Base-by-base conservation (phyloP, 352 stramenopile genomes). In the Globisporangium emineosum region DNA sequence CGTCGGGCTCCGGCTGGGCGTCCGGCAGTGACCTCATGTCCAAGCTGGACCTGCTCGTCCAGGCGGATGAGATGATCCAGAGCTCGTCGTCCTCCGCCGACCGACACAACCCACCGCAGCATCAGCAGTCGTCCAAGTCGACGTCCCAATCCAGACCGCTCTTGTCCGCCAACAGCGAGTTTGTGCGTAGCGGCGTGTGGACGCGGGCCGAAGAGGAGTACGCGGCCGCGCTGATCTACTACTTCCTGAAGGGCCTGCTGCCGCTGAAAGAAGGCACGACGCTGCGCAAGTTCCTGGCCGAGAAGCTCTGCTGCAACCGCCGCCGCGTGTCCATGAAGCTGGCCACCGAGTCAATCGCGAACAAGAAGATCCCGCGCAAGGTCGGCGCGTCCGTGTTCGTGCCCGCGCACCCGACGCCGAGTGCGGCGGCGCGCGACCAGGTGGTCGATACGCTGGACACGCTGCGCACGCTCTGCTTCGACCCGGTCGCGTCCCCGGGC, bases 261-360 rank as follows among this genome's bases (percentile, higher is more conserved):
- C 68, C 77, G 60, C 61, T 89, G 35, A 67, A 68, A 0, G 76
- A 87, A 49, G 80, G 81, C 57, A 85, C 78, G 57, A 86, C 81
- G 49, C 78, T 91, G 30, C 81, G 80, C 58, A 88, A 85, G 64
- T 91, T 86, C 63, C 54, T 91, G 13, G 83, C 83, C 13, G 80
- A 90, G 37, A 72, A 86, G 61, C 68, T 91, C 21, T 69, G 72
- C 65, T 91, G 83, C 72, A 86, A 86, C 56, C 76, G 77, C 33
- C 75, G 78, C 23, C 77, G 83, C 23, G 76, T 91, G 21, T 87
- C 78, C 33, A 91, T 88, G 74, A 91, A 91, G 60, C 69, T 91
- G 42, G 79, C 75, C 42, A 89, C 83, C n/a, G 79, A 83, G 66
- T 69, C 72, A 3, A 78, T 92, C 51, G 81, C 76, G 19, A 69